Evolutionary conservation across 805 yeast genomes (phyloP), one percentile per base, ranked within the genome.

Genomic region (Candida sanyiensis): DNA sequence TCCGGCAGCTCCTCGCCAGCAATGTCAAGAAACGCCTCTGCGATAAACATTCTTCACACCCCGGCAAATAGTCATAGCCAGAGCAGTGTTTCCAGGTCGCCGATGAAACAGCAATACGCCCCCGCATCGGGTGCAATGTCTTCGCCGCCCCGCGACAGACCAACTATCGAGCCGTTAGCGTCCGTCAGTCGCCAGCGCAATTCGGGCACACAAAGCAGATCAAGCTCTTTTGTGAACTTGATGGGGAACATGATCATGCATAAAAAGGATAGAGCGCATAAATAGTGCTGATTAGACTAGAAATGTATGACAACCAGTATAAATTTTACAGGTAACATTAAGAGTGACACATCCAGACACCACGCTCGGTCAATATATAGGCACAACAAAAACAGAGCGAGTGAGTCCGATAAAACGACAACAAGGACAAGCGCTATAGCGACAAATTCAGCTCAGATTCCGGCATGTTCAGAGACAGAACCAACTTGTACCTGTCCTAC

Each of bases 401-500:
- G n/a, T n/a, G n/a, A n/a, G n/a, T n/a, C n/a, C n/a, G n/a, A n/a
- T n/a, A n/a, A n/a, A n/a, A n/a, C n/a, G n/a, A n/a, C n/a, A n/a
- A n/a, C n/a, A n/a, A n/a, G n/a, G n/a, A n/a, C n/a, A n/a, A n/a
- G n/a, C n/a, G n/a, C n/a, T n/a, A n/a, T n/a, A n/a, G n/a, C n/a
- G n/a, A n/a, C n/a, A n/a, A n/a, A n/a, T n/a, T n/a, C n/a, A n/a
- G n/a, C n/a, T n/a, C n/a, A n/a, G n/a, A n/a, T n/a, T n/a, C n/a
- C n/a, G n/a, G n/a, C n/a, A 87, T 90, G 96, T 85, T 83, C 55
- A 72, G 97, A 58, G 97, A 93, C 63, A 71, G 97, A 58, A 93
- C 98, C n/a, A 90, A 89, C 56, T 70, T 90, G 47, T 90, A 72
- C 60, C 66, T 88, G 17, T 87, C 97, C 33, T 90, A 84, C 57